Conservation (phyloP, 2,329 filamentous ascomycete genomes). For the Fusarium incarnatum region DNA sequence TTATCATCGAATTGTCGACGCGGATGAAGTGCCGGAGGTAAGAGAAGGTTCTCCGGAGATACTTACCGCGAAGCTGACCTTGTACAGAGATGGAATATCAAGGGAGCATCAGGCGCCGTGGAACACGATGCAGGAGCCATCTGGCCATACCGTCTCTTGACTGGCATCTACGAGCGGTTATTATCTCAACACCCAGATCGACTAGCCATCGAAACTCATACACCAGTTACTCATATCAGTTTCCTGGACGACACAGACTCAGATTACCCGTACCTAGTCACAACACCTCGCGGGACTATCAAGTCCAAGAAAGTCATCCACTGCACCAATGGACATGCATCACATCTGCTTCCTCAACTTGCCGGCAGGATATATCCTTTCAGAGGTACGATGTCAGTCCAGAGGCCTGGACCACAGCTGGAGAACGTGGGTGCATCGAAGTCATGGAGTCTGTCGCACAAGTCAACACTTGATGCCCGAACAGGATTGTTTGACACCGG, state of each 20-base stretch:
- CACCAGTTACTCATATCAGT: slow-evolving; percentile 39
- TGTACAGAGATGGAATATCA: slow-evolving; percentile 41
- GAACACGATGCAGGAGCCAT: slow-evolving; percentile 58
- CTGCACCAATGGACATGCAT: slow-evolving; percentile 65
- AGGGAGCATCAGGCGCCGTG: slow-evolving; percentile 50
- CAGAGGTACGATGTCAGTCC: slow-evolving; percentile 61
- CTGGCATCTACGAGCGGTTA: slow-evolving; percentile 54
- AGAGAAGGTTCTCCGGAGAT: too few relatives aligned
- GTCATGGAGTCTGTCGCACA: slow-evolving; percentile 62
- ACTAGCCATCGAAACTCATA: slow-evolving; percentile 54
- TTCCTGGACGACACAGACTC: not conserved
- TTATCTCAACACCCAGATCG: slow-evolving; percentile 45
- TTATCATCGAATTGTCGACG: slow-evolving; percentile 4
- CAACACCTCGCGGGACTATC: slow-evolving; percentile 60
- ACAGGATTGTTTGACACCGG: slow-evolving; percentile 54
- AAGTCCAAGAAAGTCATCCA: slow-evolving; percentile 63
- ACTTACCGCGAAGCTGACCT: not conserved
- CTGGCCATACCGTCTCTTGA: slow-evolving; percentile 62
- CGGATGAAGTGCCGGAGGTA: not conserved
- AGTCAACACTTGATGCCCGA: slow-evolving; percentile 58
- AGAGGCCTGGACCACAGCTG: slow-evolving; percentile 53
- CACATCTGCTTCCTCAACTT: slow-evolving; percentile 62
- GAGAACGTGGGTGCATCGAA: slow-evolving; percentile 44
- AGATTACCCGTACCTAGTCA: slow-evolving; percentile 53
- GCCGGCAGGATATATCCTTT: slow-evolving; percentile 57